These are phyloP conservation scores for Trichoderma asperelloides DNA, from an alignment of 495 filamentous ascomycete species.

Conservation along the genomic window DNA sequence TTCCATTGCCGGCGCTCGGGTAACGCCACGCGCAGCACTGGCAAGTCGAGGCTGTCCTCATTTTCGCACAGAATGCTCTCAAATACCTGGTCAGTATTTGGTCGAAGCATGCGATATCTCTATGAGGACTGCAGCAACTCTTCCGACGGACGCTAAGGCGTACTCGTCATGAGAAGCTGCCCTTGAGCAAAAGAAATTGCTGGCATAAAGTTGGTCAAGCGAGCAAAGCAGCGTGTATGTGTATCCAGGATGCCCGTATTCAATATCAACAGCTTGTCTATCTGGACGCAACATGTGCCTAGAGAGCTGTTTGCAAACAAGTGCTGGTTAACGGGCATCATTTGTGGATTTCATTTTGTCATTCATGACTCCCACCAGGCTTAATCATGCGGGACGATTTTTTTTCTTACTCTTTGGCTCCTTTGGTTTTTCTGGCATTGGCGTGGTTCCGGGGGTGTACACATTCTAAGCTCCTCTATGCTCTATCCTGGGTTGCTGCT, in stretches of 20 bases:
- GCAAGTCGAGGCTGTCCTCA: slow-evolving; percentile 41
- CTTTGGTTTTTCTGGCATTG: neutral
- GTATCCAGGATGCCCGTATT: neutral
- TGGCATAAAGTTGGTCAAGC: slow-evolving; percentile 31
- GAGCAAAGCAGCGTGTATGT: slow-evolving; percentile 51
- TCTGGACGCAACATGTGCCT: neutral
- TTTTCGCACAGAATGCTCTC: slow-evolving; percentile 31
- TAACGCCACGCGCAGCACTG: neutral
- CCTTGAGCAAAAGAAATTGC: neutral
- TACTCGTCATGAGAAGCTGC: slow-evolving; percentile 9
- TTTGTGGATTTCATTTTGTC: neutral
- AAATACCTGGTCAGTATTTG: slow-evolving; percentile 45
- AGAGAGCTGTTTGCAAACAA: neutral
- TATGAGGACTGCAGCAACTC: slow-evolving; percentile 1
- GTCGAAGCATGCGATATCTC: neutral
- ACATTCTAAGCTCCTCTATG: neutral
- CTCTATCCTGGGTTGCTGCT: slow-evolving; percentile 12
- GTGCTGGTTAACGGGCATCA: neutral
- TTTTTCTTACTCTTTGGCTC: slow-evolving; percentile 12
- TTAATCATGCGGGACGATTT: slow-evolving; percentile 22
- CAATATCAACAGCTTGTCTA: neutral
- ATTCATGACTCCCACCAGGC: neutral
- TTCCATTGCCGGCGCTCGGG: neutral
- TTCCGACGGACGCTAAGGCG: slow-evolving; percentile 12
- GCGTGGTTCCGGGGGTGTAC: neutral